Evolutionary conservation across 768 basidiomycete genomes (phyloP), one percentile per base, ranked within the genome.

Genomic region (Rhizopogon rudus): DNA sequence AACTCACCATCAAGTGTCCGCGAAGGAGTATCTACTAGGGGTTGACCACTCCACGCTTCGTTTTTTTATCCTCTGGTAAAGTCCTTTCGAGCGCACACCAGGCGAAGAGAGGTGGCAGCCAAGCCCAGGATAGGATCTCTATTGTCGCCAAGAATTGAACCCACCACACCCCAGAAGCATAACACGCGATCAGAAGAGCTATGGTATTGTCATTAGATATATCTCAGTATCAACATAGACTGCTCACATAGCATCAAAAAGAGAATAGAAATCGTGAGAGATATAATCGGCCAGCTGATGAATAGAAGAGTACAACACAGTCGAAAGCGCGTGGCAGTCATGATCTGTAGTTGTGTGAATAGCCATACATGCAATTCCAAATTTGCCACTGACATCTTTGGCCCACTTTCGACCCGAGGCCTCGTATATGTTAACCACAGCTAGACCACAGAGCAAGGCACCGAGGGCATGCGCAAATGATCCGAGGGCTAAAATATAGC

Each of bases 381-480:
- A 7, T 33, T 33, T 33, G 31, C 8, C 22, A 48, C 52, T 14
- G 29, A 53, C 52, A 14, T 49, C 8, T 33, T 20, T 53, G 10
- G 44, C 10, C 52, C 52, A 53, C 5, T 6, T 5, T 12, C 52
- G 44, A 33, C 31, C 52, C 35, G 28, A 48, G 5, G 10, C 17
- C 13, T 49, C 4, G 5, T 33, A 53, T 33, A 49, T 33, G 14
- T 41, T 48, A n/a, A 53, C n/a, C n/a, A 53, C 52, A 6, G 44
- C 44, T 17, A 53, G 17, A 16, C 52, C 52, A 16, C 17, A 31
- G 5, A 53, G n/a, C 6, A 53, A 10, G 5, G 44, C 22, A 16
- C 52, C 44, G 16, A 53, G 52, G 33, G 52, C 40, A 31, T 53
- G 52, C n/a, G 44, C 43, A 17, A 53, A 53, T 22, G 52, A 28